phyloP scores from a whole-genome alignment of 257 asterid species.

The Jasminum sambac region DNA sequence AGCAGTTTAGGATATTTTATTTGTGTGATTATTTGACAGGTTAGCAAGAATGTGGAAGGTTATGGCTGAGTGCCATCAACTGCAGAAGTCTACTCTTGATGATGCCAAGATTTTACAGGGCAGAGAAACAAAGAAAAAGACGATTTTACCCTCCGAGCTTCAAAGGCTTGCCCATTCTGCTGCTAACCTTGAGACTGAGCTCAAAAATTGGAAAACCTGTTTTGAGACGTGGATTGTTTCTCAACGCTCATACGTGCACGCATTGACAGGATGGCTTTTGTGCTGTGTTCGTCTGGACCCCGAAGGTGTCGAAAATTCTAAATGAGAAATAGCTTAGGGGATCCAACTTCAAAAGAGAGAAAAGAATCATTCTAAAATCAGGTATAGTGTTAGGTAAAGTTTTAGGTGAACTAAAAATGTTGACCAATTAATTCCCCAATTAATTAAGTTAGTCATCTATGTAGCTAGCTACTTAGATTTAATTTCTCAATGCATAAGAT shows the following conservation, averaged over 20 bases:
- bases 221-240: conserved; percentile 78
- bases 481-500: no score
- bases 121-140: conserved; percentile 62
- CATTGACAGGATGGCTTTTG: conserved; percentile 73
- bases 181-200: conserved; percentile 81
- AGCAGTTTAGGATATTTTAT: neutral
- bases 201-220: conserved; percentile 77
- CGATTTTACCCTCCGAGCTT: conserved; percentile 79
- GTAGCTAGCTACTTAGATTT: no score
- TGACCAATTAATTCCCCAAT: no score
- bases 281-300: conserved; percentile 61
- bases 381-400: no score
- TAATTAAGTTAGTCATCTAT: no score
- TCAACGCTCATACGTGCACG: conserved; percentile 77
- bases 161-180: conserved; percentile 83
- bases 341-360: no score
- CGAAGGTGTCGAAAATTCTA: no score
- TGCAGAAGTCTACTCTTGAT: conserved; percentile 79
- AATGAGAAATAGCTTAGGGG: no score
- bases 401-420: no score
- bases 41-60: conserved; percentile 87
- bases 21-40: conserved; percentile 40
- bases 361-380: no score
- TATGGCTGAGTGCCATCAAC: conserved; percentile 92
- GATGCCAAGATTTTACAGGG: conserved; percentile 90